A percentile compares a stretch with the other conserved stretches of the same genome.
phyloP scores from a whole-genome alignment of 495 filamentous ascomycete genomes.

The Penicillium diatomitis region DNA sequence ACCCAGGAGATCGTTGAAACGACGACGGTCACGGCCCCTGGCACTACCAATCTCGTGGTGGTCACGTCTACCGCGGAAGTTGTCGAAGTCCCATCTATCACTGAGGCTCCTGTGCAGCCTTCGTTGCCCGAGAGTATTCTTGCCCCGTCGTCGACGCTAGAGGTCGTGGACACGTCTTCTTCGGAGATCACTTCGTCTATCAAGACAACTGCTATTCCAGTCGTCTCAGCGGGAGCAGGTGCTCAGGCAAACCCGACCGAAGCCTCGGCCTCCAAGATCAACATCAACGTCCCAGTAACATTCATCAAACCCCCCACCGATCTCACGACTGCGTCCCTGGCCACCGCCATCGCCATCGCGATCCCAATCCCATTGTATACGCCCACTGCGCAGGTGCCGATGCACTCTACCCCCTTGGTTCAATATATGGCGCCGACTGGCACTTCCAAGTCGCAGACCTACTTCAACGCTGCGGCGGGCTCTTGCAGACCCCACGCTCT shows the following conservation, averaged over 20 bases:
- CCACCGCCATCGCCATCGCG: conserved; percentile 10
- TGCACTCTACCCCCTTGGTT: conserved; percentile 16
- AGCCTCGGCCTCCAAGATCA: conserved; percentile 6
- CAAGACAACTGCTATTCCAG: too few species aligned
- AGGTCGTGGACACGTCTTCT: not conserved
- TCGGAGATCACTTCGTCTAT: not conserved
- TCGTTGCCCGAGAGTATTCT: too few species aligned
- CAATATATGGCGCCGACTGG: conserved; percentile 10
- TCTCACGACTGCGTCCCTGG: conserved; percentile 3
- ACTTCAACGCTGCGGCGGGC: conserved; percentile 15
- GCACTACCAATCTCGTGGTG: conserved; percentile 8
- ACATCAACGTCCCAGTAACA: conserved; percentile 10
- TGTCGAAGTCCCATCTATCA: not conserved
- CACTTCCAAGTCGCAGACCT: conserved; percentile 7
- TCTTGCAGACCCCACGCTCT: conserved; percentile 11
- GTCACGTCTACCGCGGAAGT: conserved; percentile 2
- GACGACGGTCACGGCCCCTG: too few species aligned
- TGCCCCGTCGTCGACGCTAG: not conserved
- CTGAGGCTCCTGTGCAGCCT: not conserved
- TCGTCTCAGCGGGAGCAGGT: too few species aligned
- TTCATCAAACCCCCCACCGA: conserved; percentile 8
- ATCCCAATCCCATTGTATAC: conserved; percentile 11
- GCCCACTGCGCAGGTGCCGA: conserved; percentile 3
- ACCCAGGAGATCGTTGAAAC: too few species aligned
- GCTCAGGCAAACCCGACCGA: not conserved